These are phyloP conservation scores for Stachybotrys echinatus DNA, from an alignment of 2,329 filamentous ascomycete genomes.

Conservation along the genomic window DNA sequence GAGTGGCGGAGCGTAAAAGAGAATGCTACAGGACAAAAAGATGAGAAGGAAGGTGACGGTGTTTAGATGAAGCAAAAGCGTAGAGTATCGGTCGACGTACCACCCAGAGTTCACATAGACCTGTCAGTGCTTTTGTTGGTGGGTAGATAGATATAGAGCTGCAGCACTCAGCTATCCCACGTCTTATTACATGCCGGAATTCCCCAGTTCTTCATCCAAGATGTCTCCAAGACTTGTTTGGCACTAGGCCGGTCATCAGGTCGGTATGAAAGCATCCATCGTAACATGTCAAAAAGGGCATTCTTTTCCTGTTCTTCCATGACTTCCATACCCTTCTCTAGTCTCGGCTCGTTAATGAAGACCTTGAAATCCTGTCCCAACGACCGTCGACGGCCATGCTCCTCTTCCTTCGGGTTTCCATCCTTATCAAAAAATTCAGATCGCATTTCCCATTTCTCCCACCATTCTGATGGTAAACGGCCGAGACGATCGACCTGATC, in stretches of 20 bases:
- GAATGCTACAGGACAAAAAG: too few species aligned
- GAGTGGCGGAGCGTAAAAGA: too few species aligned
- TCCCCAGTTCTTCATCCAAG: conserved; percentile 13
- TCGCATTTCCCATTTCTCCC: conserved; percentile 12
- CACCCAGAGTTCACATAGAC: too few species aligned
- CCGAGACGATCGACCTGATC: conserved; percentile 14
- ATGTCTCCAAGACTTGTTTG: conserved; percentile 5
- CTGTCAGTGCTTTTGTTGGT: too few species aligned
- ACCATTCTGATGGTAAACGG: conserved; percentile 13
- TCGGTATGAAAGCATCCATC: conserved; percentile 8
- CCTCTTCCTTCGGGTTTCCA: conserved; percentile 6
- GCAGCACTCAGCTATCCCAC: too few species aligned
- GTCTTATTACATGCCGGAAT: too few species aligned
- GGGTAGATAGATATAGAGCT: too few species aligned
- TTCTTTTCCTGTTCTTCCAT: conserved; percentile 1
- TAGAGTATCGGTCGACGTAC: too few species aligned
- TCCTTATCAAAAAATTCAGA: conserved; percentile 12
- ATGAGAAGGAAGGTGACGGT: too few species aligned
- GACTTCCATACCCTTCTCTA: neutral
- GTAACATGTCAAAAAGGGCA: conserved; percentile 5
- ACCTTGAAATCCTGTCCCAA: conserved; percentile 8
- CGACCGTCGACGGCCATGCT: conserved; percentile 3
- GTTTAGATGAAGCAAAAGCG: too few species aligned
- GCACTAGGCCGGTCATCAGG: conserved; percentile 4
- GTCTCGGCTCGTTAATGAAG: conserved; percentile 7